Base-by-base conservation (phyloP, 805 yeast species). In the Lipomyces sp. region DNA sequence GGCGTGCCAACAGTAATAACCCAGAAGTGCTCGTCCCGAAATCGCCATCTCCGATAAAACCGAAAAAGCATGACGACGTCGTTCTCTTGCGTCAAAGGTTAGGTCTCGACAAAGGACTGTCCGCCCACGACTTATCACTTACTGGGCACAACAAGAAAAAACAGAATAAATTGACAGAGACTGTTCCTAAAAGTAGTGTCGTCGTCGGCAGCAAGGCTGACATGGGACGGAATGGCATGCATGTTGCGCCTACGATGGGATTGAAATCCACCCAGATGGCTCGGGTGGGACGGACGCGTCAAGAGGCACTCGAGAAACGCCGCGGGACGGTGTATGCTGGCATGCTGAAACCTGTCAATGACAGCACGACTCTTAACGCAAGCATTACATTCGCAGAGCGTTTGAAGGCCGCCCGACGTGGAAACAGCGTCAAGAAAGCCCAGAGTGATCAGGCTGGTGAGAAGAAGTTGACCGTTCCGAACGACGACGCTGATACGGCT, bases 31-130 rank as follows among this genome's bases (percentile, higher is more conserved):
- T 55, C 34, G 69, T 67, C n/a, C 59, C 64, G 10, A 66, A 66
- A 45, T 65, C 71, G 29, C 71, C 71, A 7, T 65, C 69, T 18
- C 66, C 70, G 35, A 24, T 48, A 15, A 63, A 61, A 45, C 50
- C 53, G 7, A 32, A 50, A 33, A 56, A 24, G 24, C 18, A 15
- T 3, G 48, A 42, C 10, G 48, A 42, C 48, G 24, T n/a, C 10
- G 24, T 42, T 34, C 75, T 75, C 0, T 69, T 72, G 10, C 61
- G 76, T 18, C 56, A 67, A 10, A 48, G 32, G 4, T 66, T 73
- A 7, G 75, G 75, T 2, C 65, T 74, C 32, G 76, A 73, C 59
- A 67, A 64, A 10, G 70, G 70, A 5, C 35, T 62, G 6, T 64
- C 63, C 13, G 76, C 73, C 4, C 45, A 59, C 45, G 73, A 74